Evolutionary conservation across 768 basidiomycete genomes (phyloP).

Genomic region (Tulasnella calospora): DNA sequence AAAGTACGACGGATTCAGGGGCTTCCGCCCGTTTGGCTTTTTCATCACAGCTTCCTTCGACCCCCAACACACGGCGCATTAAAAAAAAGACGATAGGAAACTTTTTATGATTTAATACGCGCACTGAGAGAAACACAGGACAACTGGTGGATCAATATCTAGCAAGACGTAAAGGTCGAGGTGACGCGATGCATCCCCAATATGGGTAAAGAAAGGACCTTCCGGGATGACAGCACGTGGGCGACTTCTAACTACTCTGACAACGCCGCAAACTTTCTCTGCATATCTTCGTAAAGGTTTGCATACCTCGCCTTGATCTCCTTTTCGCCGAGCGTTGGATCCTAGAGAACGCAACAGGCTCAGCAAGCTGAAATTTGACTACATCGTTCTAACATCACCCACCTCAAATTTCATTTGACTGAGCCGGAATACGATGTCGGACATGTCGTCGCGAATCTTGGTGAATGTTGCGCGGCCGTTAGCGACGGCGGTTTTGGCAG

Average conservation of each 20-base stretch:
- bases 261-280: slow-evolving; percentile 63
- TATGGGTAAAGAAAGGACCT: not conserved
- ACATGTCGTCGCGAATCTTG: slow-evolving; percentile 78
- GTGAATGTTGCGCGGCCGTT: slow-evolving; percentile 78
- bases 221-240: not conserved
- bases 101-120: not conserved
- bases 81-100: not conserved
- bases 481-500: slow-evolving; percentile 78
- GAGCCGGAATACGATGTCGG: slow-evolving; percentile 92
- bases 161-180: not conserved
- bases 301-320: slow-evolving; percentile 77
- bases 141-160: not conserved
- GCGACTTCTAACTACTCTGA: slow-evolving; percentile 16
- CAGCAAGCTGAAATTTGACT: not conserved
- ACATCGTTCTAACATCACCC: slow-evolving; percentile 32
- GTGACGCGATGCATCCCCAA: not conserved
- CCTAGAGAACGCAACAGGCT: slow-evolving; percentile 44
- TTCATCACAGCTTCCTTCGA: not conserved
- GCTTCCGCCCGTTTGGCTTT: not conserved
- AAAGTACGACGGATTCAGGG: not conserved
- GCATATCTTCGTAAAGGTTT: slow-evolving; percentile 74
- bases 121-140: not conserved
- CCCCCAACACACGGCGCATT: not conserved
- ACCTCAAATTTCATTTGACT: slow-evolving; percentile 99
- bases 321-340: slow-evolving; percentile 87